phyloP scores from a whole-genome alignment of 2,329 filamentous ascomycete genomes.

The Fusarium robinianum region DNA sequence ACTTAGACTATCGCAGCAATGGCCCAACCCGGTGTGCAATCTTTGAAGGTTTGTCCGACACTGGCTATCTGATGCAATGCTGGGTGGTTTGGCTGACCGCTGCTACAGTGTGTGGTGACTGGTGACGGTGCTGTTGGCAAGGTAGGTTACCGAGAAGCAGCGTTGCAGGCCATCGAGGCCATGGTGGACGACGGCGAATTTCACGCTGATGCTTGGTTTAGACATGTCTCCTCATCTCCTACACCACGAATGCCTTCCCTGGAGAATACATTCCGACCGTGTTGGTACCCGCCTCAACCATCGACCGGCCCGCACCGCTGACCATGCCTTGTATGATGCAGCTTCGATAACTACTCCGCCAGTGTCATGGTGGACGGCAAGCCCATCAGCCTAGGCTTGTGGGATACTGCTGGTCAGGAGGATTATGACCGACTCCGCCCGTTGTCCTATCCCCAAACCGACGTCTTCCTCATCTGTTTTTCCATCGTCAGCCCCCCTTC shows the following conservation, averaged over 20 bases:
- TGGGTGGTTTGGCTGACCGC: slow-evolving; percentile 39
- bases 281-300: slow-evolving; percentile 56
- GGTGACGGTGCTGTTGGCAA: slow-evolving; percentile 99
- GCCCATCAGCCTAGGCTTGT: slow-evolving; percentile 93
- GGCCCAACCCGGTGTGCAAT: slow-evolving; percentile 84
- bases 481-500: slow-evolving; percentile 97
- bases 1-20: slow-evolving; percentile 50
- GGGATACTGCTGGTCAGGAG: slow-evolving; percentile 99
- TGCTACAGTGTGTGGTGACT: slow-evolving; percentile 87
- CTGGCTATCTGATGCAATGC: slow-evolving; percentile 24
- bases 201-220: slow-evolving; percentile 48
- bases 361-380: slow-evolving; percentile 99
- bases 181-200: slow-evolving; percentile 1
- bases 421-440: slow-evolving; percentile 96
- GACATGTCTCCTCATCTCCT: slow-evolving; percentile 99
- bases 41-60: slow-evolving; percentile 73
- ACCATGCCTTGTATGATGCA: slow-evolving; percentile 46
- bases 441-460: slow-evolving; percentile 96
- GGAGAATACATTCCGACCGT: slow-evolving; percentile 99
- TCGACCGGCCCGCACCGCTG: slow-evolving; percentile 1
- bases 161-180: slow-evolving; percentile 2
- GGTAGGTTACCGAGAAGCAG: slow-evolving; percentile 53
- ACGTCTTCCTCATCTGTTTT: slow-evolving; percentile 98
- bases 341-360: slow-evolving; percentile 98
- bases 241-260: slow-evolving; percentile 99